Evolutionary conservation across 2,329 filamentous ascomycete genomes (phyloP).

Genomic region (Diaporthe sp.): DNA sequence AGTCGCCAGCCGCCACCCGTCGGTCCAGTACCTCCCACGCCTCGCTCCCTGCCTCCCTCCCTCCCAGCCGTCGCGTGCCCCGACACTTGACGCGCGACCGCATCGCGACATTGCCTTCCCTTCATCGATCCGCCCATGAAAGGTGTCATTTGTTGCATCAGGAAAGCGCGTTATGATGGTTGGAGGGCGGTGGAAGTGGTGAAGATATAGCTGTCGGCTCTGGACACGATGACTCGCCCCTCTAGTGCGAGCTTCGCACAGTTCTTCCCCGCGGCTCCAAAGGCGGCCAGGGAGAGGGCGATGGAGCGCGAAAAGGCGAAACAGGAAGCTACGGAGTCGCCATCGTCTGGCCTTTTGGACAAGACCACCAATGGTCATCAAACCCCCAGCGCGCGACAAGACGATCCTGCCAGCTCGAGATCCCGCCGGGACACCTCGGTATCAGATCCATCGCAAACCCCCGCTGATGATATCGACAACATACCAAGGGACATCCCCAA

Average conservation of each 20-base stretch:
- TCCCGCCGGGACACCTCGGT: constrained; percentile 46
- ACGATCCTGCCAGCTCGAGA: constrained; percentile 46
- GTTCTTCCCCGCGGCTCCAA: constrained; percentile 85
- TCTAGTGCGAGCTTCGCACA: constrained; percentile 82
- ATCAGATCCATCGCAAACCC: constrained; percentile 50
- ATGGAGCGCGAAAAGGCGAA: constrained; percentile 71
- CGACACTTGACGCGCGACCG: constrained; percentile 33
- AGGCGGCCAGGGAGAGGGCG: constrained; percentile 68
- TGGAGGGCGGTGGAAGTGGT: constrained; percentile 62
- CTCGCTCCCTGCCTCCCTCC: constrained; percentile 12
- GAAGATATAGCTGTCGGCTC: constrained; percentile 54
- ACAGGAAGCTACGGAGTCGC: constrained; percentile 53
- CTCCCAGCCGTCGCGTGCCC: constrained; percentile 33
- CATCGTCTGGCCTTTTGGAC: constrained; percentile 38
- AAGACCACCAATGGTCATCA: constrained; percentile 40
- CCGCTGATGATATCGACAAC: constrained; percentile 67
- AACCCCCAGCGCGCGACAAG: constrained; percentile 35
- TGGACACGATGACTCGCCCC: constrained; percentile 79
- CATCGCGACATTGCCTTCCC: constrained; percentile 28
- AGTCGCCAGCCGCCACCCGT: constrained; percentile 4
- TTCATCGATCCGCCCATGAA: constrained; percentile 46
- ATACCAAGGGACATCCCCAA: constrained; percentile 74
- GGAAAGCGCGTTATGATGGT: constrained; percentile 64
- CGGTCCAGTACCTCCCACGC: constrained; percentile 18
- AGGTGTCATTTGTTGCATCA: constrained; percentile 46